phyloP scores from a whole-genome alignment of 2,329 filamentous ascomycete species.

The Aspergillus caelatus region DNA sequence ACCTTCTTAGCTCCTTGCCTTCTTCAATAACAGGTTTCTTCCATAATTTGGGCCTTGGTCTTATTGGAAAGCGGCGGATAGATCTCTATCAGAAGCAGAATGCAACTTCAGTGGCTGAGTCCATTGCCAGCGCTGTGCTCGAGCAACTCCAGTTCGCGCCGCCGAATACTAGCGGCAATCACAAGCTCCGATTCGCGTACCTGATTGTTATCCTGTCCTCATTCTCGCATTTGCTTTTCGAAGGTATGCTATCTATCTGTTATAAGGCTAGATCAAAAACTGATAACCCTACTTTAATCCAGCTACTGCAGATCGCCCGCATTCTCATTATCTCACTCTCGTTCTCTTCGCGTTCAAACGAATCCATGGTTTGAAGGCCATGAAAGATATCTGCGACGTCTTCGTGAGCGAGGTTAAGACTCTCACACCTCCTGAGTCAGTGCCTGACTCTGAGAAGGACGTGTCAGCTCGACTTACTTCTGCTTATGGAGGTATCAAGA shows the following conservation, averaged over 20 bases:
- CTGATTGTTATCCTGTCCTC: constrained; percentile 80
- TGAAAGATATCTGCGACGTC: constrained; percentile 71
- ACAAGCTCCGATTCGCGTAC: constrained; percentile 71
- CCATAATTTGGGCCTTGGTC: constrained; percentile 78
- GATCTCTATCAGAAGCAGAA: constrained; percentile 67
- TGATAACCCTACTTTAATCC: constrained; percentile 11
- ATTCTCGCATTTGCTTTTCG: constrained; percentile 76
- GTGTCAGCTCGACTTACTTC: constrained; percentile 49
- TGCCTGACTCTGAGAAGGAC: constrained; percentile 42
- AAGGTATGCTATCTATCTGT: constrained; percentile 51
- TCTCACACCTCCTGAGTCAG: constrained; percentile 48
- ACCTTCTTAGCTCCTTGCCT: constrained; percentile 76
- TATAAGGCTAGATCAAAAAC: constrained; percentile 2
- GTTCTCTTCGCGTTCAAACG: constrained; percentile 87
- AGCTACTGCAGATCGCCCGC: constrained; percentile 53
- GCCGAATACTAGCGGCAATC: constrained; percentile 51
- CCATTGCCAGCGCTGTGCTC: constrained; percentile 72
- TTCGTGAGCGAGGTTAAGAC: constrained; percentile 65
- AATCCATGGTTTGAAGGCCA: constrained; percentile 70
- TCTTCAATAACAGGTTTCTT: constrained; percentile 82
- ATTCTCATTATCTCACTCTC: constrained; percentile 63
- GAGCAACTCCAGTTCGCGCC: constrained; percentile 63
- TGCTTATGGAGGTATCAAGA: constrained; percentile 69
- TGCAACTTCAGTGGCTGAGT: constrained; percentile 63
- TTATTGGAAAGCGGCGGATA: constrained; percentile 73